A percentile compares a stretch with the other conserved stretches of the same genome.
These are phyloP conservation scores for Pseudocercospora pini-densiflorae DNA, from an alignment of 2,329 filamentous ascomycete species.

Conservation along the genomic window DNA sequence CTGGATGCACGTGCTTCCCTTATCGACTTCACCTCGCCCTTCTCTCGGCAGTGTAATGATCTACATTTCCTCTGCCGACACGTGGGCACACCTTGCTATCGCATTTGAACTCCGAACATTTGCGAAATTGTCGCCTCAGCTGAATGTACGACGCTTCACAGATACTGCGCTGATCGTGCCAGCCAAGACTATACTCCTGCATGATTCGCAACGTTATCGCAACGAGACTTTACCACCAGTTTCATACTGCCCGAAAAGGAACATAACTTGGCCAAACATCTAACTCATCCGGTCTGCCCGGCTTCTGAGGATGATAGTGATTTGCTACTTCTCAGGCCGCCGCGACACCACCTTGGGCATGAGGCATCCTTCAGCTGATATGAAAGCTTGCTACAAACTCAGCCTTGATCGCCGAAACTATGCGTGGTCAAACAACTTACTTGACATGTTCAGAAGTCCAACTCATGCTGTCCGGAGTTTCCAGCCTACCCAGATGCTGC, in stretches of 20 bases:
- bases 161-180: not conserved
- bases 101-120: not conserved
- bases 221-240: not conserved
- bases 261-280: not conserved
- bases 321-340: not conserved
- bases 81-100: not conserved
- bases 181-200: not conserved
- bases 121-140: not conserved
- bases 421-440: not conserved
- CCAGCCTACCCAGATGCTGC: not conserved
- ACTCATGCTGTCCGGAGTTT: not conserved
- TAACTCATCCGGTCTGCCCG: not conserved
- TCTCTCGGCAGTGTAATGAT: not conserved
- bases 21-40: constrained; percentile 1
- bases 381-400: not conserved
- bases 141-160: not conserved
- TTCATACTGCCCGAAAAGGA: not conserved
- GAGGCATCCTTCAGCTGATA: not conserved
- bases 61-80: not conserved
- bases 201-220: not conserved
- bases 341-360: not conserved
- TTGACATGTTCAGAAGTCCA: not conserved
- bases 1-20: not conserved
- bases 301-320: not conserved
- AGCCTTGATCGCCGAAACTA: not conserved